Evolutionary conservation across 768 basidiomycete genomes (phyloP).

Genomic region (Tulasnella sp.): DNA sequence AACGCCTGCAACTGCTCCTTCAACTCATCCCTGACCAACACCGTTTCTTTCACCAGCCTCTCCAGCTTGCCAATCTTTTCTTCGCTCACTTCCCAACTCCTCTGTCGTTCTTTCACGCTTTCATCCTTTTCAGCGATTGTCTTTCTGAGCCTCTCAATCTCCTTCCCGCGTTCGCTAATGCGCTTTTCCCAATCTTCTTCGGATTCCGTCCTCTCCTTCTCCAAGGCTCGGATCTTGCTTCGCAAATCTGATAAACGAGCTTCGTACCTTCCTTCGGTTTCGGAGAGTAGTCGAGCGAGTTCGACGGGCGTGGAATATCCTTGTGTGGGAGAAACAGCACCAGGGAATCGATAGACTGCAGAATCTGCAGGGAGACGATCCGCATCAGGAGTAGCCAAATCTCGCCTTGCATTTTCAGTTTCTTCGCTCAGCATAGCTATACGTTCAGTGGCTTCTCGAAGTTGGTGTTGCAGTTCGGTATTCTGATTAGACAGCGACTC

Average conservation of each 20-base stretch:
- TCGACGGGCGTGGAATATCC: constrained; percentile 41
- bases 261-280: constrained; percentile 67
- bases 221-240: constrained; percentile 45
- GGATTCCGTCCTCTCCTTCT: constrained; percentile 73
- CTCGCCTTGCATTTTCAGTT: constrained; percentile 30
- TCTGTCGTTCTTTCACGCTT: constrained; percentile 43
- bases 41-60: constrained; percentile 33
- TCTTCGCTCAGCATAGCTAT: constrained; percentile 44
- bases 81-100: constrained; percentile 34
- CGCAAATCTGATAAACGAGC: constrained; percentile 58
- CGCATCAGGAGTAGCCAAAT: constrained; percentile 34
- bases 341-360: constrained; percentile 15
- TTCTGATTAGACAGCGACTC: constrained; percentile 66
- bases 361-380: background rate
- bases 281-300: constrained; percentile 56
- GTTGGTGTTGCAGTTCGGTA: constrained; percentile 74
- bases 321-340: no score
- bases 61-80: constrained; percentile 40
- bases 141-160: constrained; percentile 58
- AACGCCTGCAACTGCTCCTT: constrained; percentile 42
- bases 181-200: constrained; percentile 86
- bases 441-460: constrained; percentile 68
- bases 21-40: constrained; percentile 26
- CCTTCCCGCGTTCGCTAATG: constrained; percentile 60
- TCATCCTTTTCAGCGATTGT: constrained; percentile 45